Base-by-base conservation (phyloP, 192 early-diverging fungal genomes). In the Gaertneriomyces semiglobifer region DNA sequence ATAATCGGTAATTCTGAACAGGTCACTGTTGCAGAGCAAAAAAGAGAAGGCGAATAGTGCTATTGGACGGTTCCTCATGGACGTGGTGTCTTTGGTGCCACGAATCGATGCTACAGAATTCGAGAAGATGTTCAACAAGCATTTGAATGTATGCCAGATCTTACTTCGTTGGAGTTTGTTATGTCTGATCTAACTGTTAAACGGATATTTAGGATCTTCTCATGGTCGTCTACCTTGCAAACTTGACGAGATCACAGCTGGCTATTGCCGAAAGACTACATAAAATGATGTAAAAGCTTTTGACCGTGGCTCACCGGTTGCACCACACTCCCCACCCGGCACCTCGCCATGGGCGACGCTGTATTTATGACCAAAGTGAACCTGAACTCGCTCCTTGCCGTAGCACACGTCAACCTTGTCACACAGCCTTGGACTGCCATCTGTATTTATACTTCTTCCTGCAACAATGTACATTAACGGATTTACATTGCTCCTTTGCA, bases 171-270 rank as follows among this genome's bases (percentile, higher is more conserved):
- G 2, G 25, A 33, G 25, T 33, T 33, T 33, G 25, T 33, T 33
- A 33, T 33, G 25, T 0, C 25, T 33, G 25, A n/a, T n/a, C 25
- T 33, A 33, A 25, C 47, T n/a, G 10, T n/a, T 52, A 38, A 40
- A 12, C 48, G 16, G 12, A 12, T 53, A 3, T 73, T 54, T 88
- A 93, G 81, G 95, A 98, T 77, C 79, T 98, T 55, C 80, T 95
- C 68, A 94, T 95, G 92, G 93, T 96, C 19, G 89, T 93, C 39
- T 94, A 98, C 68, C 83, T 98, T 47, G 89, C 92, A 62, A 92
- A 94, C 80, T 88, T 98, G 71, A 94, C 95, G 33, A 85, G 93
- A 62, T 91, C 91, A n/a, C 95, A 98, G 79, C 84, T 98, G 65
- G 88, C 89, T 66, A 89, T 98, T 81, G 91, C 93, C 45, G 92